A percentile compares a stretch with the other conserved stretches of the same genome.
Evolutionary conservation across 208 protist genomes (phyloP).

Genomic region (Leishmania braziliensis): DNA sequence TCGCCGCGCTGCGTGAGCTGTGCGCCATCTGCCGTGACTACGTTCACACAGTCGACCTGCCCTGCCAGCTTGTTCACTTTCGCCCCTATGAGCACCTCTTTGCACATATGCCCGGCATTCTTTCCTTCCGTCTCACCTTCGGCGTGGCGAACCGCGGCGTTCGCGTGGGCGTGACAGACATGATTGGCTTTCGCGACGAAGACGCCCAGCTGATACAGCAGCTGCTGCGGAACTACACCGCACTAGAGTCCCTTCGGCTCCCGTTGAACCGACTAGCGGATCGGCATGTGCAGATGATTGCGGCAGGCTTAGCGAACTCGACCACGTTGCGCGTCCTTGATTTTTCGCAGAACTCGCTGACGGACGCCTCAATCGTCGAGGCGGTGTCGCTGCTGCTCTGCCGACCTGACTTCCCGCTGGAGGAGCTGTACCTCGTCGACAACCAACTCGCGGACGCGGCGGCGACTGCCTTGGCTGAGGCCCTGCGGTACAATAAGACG

Average conservation of each 20-base stretch:
- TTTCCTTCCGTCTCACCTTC: slow-evolving; percentile 77
- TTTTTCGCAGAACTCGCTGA: slow-evolving; percentile 83
- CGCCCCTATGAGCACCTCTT: slow-evolving; percentile 74
- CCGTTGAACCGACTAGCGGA: slow-evolving; percentile 70
- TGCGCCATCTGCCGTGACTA: slow-evolving; percentile 76
- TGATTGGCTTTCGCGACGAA: slow-evolving; percentile 78
- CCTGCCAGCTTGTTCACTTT: slow-evolving; percentile 75
- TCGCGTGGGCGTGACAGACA: slow-evolving; percentile 54
- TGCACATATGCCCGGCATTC: slow-evolving; percentile 59
- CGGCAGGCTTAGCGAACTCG: slow-evolving; percentile 61
- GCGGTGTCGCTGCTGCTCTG: slow-evolving; percentile 75
- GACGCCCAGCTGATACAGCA: slow-evolving; percentile 65
- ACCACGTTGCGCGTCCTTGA: slow-evolving; percentile 77
- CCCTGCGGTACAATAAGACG: slow-evolving; percentile 76
- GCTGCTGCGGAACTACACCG: slow-evolving; percentile 53
- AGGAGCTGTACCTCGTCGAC: slow-evolving; percentile 81
- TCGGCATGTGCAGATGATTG: slow-evolving; percentile 56
- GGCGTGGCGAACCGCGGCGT: slow-evolving; percentile 59
- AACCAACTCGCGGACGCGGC: slow-evolving; percentile 73
- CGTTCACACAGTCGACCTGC: slow-evolving; percentile 66
- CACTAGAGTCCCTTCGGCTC: slow-evolving; percentile 61
- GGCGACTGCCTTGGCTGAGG: slow-evolving; percentile 62
- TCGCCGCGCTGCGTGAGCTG: slow-evolving; percentile 46
- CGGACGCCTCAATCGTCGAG: slow-evolving; percentile 56
- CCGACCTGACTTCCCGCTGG: slow-evolving; percentile 58